phyloP scores from a whole-genome alignment of 1,284 basidiomycete species.

The Farysia itapuensis region DNA sequence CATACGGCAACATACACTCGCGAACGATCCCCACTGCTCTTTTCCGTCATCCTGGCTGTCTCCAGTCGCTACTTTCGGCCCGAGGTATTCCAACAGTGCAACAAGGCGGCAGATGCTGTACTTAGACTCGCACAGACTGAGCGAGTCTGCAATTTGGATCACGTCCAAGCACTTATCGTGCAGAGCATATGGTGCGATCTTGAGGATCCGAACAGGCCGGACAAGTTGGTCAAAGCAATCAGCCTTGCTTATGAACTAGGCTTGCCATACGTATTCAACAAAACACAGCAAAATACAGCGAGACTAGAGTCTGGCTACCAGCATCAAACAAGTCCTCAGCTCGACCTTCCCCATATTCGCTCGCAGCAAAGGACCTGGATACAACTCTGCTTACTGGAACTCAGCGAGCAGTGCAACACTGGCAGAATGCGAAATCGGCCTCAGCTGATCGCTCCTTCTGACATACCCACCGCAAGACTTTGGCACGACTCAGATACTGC shows the following conservation, averaged over 20 bases:
- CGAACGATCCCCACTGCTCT: constrained; percentile 73
- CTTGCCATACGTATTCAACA: constrained; percentile 30
- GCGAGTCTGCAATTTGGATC: constrained; percentile 74
- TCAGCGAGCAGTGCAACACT: constrained; percentile 14
- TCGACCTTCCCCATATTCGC: constrained; percentile 5
- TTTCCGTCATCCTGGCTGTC: constrained; percentile 78
- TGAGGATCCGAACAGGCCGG: constrained; percentile 53
- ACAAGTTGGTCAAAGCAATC: constrained; percentile 44
- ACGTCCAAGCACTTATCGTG: constrained; percentile 79
- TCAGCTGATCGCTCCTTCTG: constrained; percentile 6
- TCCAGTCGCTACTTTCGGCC: constrained; percentile 80
- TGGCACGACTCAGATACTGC: constrained; percentile 20
- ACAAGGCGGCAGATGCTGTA: constrained; percentile 68
- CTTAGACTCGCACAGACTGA: constrained; percentile 74
- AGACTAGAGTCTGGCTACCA: not conserved
- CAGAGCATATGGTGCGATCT: constrained; percentile 78
- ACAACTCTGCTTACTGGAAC: constrained; percentile 23
- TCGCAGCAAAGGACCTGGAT: constrained; percentile 34
- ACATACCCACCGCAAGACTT: constrained; percentile 8
- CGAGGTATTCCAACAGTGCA: constrained; percentile 69
- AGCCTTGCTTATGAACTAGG: constrained; percentile 60
- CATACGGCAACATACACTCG: constrained; percentile 68
- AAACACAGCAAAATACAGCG: not conserved
- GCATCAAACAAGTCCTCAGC: not conserved
- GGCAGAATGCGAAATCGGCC: constrained; percentile 2